Evolutionary conservation across 805 yeast genomes (phyloP), one percentile per base, ranked within the genome.

Genomic region (Kazachstania taianensis): DNA sequence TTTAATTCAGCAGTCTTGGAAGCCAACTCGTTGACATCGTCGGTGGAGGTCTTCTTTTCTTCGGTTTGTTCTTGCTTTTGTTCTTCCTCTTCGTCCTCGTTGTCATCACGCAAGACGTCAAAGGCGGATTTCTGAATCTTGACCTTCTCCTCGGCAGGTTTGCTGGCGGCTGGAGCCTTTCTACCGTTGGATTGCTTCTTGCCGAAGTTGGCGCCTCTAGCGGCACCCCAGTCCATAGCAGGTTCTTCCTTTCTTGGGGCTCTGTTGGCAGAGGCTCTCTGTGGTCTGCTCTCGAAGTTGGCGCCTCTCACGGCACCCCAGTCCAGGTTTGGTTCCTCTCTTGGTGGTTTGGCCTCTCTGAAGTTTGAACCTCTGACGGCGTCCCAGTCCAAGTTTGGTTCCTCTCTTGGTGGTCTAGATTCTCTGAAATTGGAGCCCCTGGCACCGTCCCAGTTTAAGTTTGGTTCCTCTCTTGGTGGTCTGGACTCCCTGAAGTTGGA

Each of bases 221-320:
- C 56, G 15, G 33, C 50, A 40, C 54, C 53, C 63, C 52, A 52
- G 31, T 44, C 61, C 44, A 50, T 48, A 38, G 46, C 53, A 37
- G 52, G 58, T 50, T 40, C 67, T 44, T 45, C 70, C 62, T 53
- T 41, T 14, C 19, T 22, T 20, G 33, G 33, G 12, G 41, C 41
- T 50, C 37, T 42, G 51, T 49, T 33, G 62, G 15, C 16, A 15
- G 32, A 13, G 43, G 41, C 67, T 33, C 61, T 53, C 33, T 49
- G 53, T 28, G 51, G 52, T 46, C 55, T 49, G 34, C 48, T 43
- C 50, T 62, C 48, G 51, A 42, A 61, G 52, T 46, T 60, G 45
- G 55, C 51, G 43, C 67, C 58, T 70, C 78, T 62, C 65, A 74
- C 73, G n/a, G 68, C 53, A 41, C 64, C 61, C 72, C 72, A 67